Conservation (phyloP, 345 rosid species). For the Brassica cretica region DNA sequence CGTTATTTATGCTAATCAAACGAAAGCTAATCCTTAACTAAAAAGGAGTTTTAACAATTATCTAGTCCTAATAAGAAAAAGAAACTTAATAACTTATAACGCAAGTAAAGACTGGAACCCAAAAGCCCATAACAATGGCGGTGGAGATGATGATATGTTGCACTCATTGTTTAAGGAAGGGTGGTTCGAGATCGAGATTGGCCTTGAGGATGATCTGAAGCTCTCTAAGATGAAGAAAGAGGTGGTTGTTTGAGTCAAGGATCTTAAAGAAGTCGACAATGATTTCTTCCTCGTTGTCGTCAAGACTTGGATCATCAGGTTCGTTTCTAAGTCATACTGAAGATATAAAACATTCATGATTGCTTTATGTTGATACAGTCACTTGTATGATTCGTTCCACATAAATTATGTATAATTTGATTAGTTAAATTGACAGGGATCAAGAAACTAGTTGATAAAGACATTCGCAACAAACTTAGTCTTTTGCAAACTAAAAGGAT, state of each 20-base stretch:
- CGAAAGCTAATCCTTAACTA: too few relatives aligned
- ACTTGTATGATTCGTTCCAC: background rate
- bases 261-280: slow-evolving; percentile 82
- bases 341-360: background rate
- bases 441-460: too few relatives aligned
- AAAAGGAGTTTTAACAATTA: too few relatives aligned
- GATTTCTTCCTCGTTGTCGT: slow-evolving; percentile 94
- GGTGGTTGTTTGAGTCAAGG: slow-evolving; percentile 87
- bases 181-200: slow-evolving; percentile 72
- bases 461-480: too few relatives aligned
- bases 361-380: background rate
- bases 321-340: background rate
- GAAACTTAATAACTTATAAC: too few relatives aligned
- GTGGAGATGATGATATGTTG: too few relatives aligned
- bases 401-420: background rate
- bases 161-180: slow-evolving; percentile 44
- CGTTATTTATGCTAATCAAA: too few relatives aligned
- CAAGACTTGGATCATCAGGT: slow-evolving; percentile 76
- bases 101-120: too few relatives aligned
- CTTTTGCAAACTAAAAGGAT: too few relatives aligned
- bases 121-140: too few relatives aligned
- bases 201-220: slow-evolving; percentile 67
- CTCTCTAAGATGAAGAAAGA: slow-evolving; percentile 86
- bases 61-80: too few relatives aligned
- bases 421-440: background rate